These are phyloP conservation scores for Cladosporium colombiae DNA, from an alignment of 2,329 filamentous ascomycete genomes.

Conservation along the genomic window DNA sequence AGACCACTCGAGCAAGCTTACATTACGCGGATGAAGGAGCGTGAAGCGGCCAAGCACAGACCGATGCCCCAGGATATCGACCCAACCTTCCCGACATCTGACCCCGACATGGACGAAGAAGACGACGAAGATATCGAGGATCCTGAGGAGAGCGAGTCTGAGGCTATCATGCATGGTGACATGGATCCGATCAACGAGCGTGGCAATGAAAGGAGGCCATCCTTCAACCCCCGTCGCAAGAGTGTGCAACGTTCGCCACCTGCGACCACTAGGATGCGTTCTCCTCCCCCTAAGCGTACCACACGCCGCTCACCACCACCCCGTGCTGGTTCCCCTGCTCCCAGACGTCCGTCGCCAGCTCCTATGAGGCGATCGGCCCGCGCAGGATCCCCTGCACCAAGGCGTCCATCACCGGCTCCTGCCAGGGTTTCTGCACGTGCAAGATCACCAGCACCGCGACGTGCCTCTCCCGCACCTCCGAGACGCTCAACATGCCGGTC, in stretches of 20 bases:
- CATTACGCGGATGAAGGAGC: constrained; percentile 77
- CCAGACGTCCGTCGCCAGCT: constrained; percentile 23
- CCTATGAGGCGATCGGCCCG: constrained; percentile 42
- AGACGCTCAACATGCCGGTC: constrained; percentile 50
- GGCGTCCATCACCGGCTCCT: constrained; percentile 20
- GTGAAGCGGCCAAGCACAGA: constrained; percentile 77
- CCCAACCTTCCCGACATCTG: constrained; percentile 93
- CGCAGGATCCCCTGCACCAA: constrained; percentile 39
- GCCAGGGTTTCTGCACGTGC: constrained; percentile 42
- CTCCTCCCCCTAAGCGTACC: constrained; percentile 44
- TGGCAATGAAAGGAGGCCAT: constrained; percentile 20
- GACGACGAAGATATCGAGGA: constrained; percentile 64
- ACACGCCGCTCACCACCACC: constrained; percentile 28
- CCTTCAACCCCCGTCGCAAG: constrained; percentile 15
- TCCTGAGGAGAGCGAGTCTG: constrained; percentile 65
- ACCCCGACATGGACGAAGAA: constrained; percentile 80
- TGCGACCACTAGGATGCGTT: constrained; percentile 34
- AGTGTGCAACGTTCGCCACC: constrained; percentile 37
- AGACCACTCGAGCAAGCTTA: constrained; percentile 93
- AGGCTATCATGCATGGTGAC: constrained; percentile 61
- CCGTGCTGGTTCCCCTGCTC: constrained; percentile 38
- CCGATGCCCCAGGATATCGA: constrained; percentile 94
- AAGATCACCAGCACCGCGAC: constrained; percentile 39
- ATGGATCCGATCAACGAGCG: constrained; percentile 35
- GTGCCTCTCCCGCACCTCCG: constrained; percentile 21